phyloP scores from a whole-genome alignment of 805 yeast genomes.

The Saccharomycopsis synnaedendra region DNA sequence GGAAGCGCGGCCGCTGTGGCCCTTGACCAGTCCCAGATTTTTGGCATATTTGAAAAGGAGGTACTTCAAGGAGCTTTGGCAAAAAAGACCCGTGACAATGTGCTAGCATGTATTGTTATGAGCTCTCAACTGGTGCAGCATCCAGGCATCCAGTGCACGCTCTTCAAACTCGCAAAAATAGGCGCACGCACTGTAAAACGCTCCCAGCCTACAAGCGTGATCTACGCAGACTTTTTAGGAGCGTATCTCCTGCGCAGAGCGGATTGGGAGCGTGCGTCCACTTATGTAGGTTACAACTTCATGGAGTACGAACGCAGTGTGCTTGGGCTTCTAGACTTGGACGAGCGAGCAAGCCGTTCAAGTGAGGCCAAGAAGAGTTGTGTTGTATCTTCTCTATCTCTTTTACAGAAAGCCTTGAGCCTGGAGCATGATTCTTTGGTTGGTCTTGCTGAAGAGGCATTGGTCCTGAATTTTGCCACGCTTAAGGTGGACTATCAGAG shows the following conservation, averaged over 20 bases:
- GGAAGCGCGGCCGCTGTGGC: constrained; percentile 30
- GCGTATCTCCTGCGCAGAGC: constrained; percentile 37
- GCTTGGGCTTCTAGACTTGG: constrained; percentile 47
- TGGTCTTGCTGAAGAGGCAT: constrained; percentile 36
- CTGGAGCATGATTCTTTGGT: constrained; percentile 33
- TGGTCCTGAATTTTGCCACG: constrained; percentile 42
- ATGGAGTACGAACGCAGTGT: constrained; percentile 44
- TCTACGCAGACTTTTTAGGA: constrained; percentile 35
- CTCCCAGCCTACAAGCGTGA: constrained; percentile 33
- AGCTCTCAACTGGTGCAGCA: constrained; percentile 46
- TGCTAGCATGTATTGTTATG: constrained; percentile 54
- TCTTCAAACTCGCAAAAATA: constrained; percentile 33
- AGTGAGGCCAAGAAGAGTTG: constrained; percentile 2
- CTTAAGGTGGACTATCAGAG: constrained; percentile 49
- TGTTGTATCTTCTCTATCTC: constrained; percentile 27
- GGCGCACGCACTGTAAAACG: constrained; percentile 28
- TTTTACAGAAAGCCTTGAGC: constrained; percentile 43
- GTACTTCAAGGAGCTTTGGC: constrained; percentile 23
- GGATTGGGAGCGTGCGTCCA: constrained; percentile 32
- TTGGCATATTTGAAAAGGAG: constrained; percentile 22
- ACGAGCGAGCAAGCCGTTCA: constrained; percentile 46
- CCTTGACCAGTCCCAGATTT: constrained; percentile 39
- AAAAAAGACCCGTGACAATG: constrained; percentile 47
- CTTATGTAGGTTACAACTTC: constrained; percentile 37
- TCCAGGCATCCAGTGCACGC: constrained; percentile 43